phyloP scores from a whole-genome alignment of 495 filamentous ascomycete genomes.

The Tuber magnatum region DNA sequence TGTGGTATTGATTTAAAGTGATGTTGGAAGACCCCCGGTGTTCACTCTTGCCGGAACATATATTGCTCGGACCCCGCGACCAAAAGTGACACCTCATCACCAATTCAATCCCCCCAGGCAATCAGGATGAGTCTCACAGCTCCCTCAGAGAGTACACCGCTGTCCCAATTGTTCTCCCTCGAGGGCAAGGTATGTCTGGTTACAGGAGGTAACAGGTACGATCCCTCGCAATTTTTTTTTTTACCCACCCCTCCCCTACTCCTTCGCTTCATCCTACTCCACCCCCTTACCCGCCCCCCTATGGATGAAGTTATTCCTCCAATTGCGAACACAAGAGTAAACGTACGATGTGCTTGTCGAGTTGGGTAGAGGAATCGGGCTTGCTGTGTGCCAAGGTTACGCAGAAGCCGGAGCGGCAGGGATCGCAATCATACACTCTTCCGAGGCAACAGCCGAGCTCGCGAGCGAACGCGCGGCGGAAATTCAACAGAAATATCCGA shows the following conservation, averaged over 20 bases:
- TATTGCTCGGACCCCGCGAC: constrained; percentile 13
- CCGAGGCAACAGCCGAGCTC: constrained; percentile 28
- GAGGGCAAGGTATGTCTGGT: constrained; percentile 35
- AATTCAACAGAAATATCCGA: constrained; percentile 27
- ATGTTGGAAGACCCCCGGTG: background rate
- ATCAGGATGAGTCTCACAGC: constrained; percentile 38
- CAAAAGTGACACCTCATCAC: constrained; percentile 29
- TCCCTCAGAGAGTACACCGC: constrained; percentile 35
- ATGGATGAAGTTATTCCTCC: background rate
- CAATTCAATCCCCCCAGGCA: constrained; percentile 24
- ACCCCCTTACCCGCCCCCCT: background rate
- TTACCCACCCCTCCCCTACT: background rate
- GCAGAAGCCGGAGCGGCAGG: constrained; percentile 33
- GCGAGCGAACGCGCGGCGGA: constrained; percentile 28
- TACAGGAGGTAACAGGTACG: constrained; percentile 39
- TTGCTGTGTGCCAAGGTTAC: constrained; percentile 35
- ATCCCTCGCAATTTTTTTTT: constrained; percentile 6
- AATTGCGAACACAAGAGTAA: background rate
- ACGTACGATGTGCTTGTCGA: background rate
- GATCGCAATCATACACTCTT: constrained; percentile 39
- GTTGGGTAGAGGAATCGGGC: constrained; percentile 32
- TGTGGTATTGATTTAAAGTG: background rate
- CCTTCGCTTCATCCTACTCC: background rate
- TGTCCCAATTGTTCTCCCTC: constrained; percentile 36
- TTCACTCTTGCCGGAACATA: background rate